Evolutionary conservation across 2,329 filamentous ascomycete genomes (phyloP).

Genomic region (Beauveria rudraprayagi): DNA sequence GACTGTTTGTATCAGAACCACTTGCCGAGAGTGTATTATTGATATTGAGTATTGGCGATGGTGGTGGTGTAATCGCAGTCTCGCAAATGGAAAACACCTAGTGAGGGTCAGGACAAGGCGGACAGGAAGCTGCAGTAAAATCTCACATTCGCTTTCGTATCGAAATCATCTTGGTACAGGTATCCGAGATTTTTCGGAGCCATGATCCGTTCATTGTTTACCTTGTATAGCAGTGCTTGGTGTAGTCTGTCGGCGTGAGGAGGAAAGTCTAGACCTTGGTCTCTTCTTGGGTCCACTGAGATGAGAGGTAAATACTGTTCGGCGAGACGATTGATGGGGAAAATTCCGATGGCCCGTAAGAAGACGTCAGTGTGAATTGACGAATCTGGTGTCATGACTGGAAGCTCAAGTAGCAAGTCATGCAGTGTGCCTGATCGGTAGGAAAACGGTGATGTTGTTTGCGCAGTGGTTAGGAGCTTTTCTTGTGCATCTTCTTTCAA

Average conservation of each 20-base stretch:
- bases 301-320: constrained; percentile 24
- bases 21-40: no score
- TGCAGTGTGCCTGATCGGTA: neutral
- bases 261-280: constrained; percentile 23
- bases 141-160: neutral
- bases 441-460: neutral
- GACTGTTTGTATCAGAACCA: neutral
- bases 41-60: neutral
- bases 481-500: neutral
- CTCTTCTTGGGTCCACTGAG: constrained; percentile 16
- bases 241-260: constrained; percentile 16
- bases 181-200: neutral
- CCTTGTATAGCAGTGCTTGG: constrained; percentile 19
- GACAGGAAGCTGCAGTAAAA: neutral
- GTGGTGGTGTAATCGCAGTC: neutral
- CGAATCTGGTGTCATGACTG: neutral
- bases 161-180: accelerated
- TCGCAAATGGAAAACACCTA: neutral
- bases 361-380: neutral
- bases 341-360: neutral
- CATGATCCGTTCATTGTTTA: constrained; percentile 17
- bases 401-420: neutral
- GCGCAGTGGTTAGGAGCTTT: neutral
- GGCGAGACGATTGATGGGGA: constrained; percentile 13
- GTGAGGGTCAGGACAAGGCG: neutral